Percentiles rank a stretch among this genome's conserved stretches.
phyloP scores from a whole-genome alignment of 352 stramenopile species.

The Phytophthora cactorum region DNA sequence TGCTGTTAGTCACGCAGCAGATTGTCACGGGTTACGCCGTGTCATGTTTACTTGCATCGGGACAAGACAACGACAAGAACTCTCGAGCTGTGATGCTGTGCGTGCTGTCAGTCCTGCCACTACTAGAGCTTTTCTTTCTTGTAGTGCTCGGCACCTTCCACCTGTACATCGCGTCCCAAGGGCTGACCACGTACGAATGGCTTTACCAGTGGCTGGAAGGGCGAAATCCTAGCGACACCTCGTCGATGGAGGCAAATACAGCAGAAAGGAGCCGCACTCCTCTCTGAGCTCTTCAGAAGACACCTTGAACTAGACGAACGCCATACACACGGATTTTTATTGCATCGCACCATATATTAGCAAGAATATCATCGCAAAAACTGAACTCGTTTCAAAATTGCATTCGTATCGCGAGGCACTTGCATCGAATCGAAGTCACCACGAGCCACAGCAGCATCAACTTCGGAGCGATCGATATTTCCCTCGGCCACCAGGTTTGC shows the following conservation, averaged over 20 bases:
- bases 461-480: slow-evolving; percentile 18
- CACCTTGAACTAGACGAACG: background rate
- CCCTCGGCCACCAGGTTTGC: slow-evolving; percentile 25
- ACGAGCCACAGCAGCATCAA: slow-evolving; percentile 31
- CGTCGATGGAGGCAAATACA: slow-evolving; percentile 3
- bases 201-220: slow-evolving; percentile 50
- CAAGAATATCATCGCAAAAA: slow-evolving; percentile 64
- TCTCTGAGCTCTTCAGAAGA: slow-evolving; percentile 11
- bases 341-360: slow-evolving; percentile 14
- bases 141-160: slow-evolving; percentile 68
- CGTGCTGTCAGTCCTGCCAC: slow-evolving; percentile 48
- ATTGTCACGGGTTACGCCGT: slow-evolving; percentile 54
- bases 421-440: slow-evolving; percentile 53
- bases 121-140: slow-evolving; percentile 65
- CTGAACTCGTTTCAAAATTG: slow-evolving; percentile 59
- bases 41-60: slow-evolving; percentile 18
- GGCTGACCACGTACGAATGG: slow-evolving; percentile 64
- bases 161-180: slow-evolving; percentile 59
- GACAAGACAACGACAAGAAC: slow-evolving; percentile 2
- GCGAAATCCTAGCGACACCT: slow-evolving; percentile 7
- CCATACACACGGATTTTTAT: too few relatives aligned
- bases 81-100: slow-evolving; percentile 34
- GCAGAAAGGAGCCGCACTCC: slow-evolving; percentile 11
- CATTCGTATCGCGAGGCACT: slow-evolving; percentile 35
- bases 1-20: slow-evolving; percentile 64